Base-by-base conservation (phyloP, 2,329 filamentous ascomycete genomes). In the Geosmithia putterillii region DNA sequence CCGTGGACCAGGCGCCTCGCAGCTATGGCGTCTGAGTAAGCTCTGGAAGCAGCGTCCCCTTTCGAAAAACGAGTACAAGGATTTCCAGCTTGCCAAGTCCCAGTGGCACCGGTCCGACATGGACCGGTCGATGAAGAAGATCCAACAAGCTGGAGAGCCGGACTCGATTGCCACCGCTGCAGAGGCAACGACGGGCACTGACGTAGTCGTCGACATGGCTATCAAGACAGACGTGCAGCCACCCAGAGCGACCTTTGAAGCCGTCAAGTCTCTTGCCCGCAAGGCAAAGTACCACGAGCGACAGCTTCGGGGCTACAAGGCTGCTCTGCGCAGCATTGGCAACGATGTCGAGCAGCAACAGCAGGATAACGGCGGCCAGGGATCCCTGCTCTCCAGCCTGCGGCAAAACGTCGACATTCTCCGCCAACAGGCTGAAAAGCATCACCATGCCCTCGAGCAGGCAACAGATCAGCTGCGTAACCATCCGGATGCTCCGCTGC, bases 1-100 rank as follows among this genome's bases (percentile, higher is more conserved):
- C 18, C 54, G 54, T 45, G 52, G 54, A 35, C 60, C 61, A 8
- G 60, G 59, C 28, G 52, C 51, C 20, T 44, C 57, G 10, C 61
- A 64, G 44, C 54, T 64, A 15, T 46, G 44, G 44, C 40, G 20
- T 3, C 25, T 42, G 15, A 43, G 36, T 21, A 40, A 46, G 18
- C 17, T 37, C 4, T 42, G 40, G 44, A 21, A 25, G 23, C 32
- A 42, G 25, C 41, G 38, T 25, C 41, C 41, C 4, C 21, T 46
- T 8, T 43, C 37, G 4, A 38, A 37, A 18, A 32, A 41, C 14
- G 44, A 46, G 32, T 43, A 43, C 34, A 8, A 43, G 28, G 18
- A 41, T 10, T 41, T 46, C 22, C 12, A 35, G 12, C 34, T 28
- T 9, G 40, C 41, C 40, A 45, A 36, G 25, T 34, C 21, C 10